These are phyloP conservation scores for Phytophthora brassicae DNA, from an alignment of 352 stramenopile species.

Conservation along the genomic window DNA sequence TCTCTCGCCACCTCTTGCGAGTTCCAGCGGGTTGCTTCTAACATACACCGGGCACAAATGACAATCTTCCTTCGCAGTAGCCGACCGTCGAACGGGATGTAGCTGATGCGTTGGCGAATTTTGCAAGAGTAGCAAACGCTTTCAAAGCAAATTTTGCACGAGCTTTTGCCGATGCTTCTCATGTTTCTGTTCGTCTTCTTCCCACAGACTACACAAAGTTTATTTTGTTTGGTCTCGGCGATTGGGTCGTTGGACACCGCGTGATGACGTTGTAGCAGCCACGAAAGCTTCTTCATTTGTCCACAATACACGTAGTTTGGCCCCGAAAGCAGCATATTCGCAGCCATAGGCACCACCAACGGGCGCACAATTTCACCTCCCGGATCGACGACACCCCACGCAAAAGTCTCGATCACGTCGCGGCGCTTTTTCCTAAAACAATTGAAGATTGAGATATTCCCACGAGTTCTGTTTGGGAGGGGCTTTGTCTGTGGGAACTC, in stretches of 20 bases:
- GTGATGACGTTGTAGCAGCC: slow-evolving; percentile 35
- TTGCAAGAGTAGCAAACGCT: slow-evolving; percentile 38
- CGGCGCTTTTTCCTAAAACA: slow-evolving; percentile 41
- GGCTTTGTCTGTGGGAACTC: slow-evolving; percentile 37
- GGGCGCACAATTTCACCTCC: slow-evolving; percentile 31
- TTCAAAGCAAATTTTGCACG: slow-evolving; percentile 36
- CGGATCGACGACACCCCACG: slow-evolving; percentile 19
- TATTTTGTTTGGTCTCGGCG: slow-evolving; percentile 25
- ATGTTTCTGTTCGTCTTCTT: slow-evolving; percentile 23
- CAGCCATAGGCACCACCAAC: slow-evolving; percentile 19
- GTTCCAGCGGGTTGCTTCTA: slow-evolving; percentile 20
- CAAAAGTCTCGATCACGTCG: slow-evolving; percentile 40
- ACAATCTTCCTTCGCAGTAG: slow-evolving; percentile 32
- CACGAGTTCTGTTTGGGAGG: slow-evolving; percentile 31
- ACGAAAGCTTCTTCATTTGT: slow-evolving; percentile 60
- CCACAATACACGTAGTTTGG: slow-evolving; percentile 41
- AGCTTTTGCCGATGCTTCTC: slow-evolving; percentile 31
- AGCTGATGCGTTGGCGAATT: slow-evolving; percentile 41
- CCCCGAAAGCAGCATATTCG: slow-evolving; percentile 32
- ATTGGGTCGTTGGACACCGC: slow-evolving; percentile 26
- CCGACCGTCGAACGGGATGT: slow-evolving; percentile 30
- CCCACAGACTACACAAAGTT: slow-evolving; percentile 27
- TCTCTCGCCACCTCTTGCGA: slow-evolving; percentile 26
- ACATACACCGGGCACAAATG: slow-evolving; percentile 34
- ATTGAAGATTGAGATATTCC: slow-evolving; percentile 36